Evolutionary conservation across 345 rosid species (phyloP).

Genomic region (Brassica cretica): DNA sequence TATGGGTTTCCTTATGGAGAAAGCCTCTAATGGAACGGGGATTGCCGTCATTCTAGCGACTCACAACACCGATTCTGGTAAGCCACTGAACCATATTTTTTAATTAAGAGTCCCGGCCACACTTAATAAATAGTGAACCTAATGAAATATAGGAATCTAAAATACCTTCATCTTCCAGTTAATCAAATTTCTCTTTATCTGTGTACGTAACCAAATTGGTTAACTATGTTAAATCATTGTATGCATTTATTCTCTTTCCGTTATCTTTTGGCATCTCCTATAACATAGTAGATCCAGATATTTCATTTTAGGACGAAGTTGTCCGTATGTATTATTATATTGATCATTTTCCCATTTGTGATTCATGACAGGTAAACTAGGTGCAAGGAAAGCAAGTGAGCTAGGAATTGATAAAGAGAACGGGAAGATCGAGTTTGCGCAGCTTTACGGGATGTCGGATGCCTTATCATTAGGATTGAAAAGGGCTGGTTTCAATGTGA

Average conservation of each 20-base stretch:
- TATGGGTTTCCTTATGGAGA: slow-evolving; percentile 68
- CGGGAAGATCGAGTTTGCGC: slow-evolving; percentile 71
- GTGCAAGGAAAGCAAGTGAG: slow-evolving; percentile 57
- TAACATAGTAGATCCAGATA: too few species aligned
- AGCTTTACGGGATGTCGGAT: slow-evolving; percentile 89
- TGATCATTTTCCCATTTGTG: background rate
- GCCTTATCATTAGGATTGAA: slow-evolving; percentile 64
- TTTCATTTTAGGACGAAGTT: background rate
- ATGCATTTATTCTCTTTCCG: background rate
- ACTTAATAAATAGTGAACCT: background rate
- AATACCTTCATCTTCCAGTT: too few species aligned
- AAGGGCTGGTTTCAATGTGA: slow-evolving; percentile 81
- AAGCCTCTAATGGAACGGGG: slow-evolving; percentile 48
- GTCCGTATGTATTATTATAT: background rate
- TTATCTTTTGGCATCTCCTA: background rate
- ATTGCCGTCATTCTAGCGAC: slow-evolving; percentile 68
- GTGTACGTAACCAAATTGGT: too few species aligned
- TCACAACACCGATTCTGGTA: slow-evolving; percentile 82
- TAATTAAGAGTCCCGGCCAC: background rate
- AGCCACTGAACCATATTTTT: background rate
- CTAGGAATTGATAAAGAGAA: slow-evolving; percentile 56
- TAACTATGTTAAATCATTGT: too few species aligned
- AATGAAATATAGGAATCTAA: background rate
- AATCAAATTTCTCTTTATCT: too few species aligned
- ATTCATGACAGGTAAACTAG: slow-evolving; percentile 57